phyloP scores from a whole-genome alignment of 2,329 filamentous ascomycete species.

The Ophiostoma quercus region DNA sequence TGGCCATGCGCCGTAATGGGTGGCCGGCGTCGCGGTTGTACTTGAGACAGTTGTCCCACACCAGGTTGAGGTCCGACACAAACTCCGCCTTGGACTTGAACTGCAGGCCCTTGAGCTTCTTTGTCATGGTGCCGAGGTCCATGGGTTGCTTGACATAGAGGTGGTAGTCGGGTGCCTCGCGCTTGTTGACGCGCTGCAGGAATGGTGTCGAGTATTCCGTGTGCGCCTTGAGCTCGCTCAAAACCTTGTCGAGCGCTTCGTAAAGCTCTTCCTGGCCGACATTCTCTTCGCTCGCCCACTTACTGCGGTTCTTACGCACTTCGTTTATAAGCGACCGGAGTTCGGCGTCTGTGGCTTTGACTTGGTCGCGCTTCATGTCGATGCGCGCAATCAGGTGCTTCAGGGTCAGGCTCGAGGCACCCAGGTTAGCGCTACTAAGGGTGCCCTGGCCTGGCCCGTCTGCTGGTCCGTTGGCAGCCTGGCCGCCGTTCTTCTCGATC shows the following conservation, averaged over 20 bases:
- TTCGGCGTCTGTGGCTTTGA: conserved; percentile 88
- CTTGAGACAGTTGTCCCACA: conserved; percentile 94
- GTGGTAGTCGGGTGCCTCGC: conserved; percentile 94
- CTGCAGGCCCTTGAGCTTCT: conserved; percentile 77
- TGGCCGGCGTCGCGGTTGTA: conserved; percentile 91
- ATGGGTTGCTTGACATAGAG: conserved; percentile 91
- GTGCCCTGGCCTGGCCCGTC: conserved; percentile 67
- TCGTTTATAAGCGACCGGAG: conserved; percentile 91
- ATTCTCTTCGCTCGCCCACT: conserved; percentile 97
- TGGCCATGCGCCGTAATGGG: conserved; percentile 82
- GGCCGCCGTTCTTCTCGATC: conserved; percentile 62
- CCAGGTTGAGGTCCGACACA: conserved; percentile 84
- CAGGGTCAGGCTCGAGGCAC: conserved; percentile 88
- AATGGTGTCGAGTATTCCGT: conserved; percentile 98
- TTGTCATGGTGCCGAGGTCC: conserved; percentile 97
- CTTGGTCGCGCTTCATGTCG: conserved; percentile 84
- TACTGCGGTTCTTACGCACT: conserved; percentile 94
- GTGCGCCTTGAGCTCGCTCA: conserved; percentile 94
- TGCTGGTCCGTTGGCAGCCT: conserved; percentile 26
- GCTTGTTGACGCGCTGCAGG: conserved; percentile 88
- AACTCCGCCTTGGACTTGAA: conserved; percentile 94
- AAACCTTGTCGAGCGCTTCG: conserved; percentile 91
- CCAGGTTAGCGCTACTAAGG: conserved; percentile 87
- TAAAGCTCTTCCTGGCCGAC: conserved; percentile 97
- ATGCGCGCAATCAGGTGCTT: conserved; percentile 97